Evolutionary conservation across 2,329 filamentous ascomycete genomes (phyloP), one percentile per base, ranked within the genome.

Genomic region (Paecilomyces niveus): DNA sequence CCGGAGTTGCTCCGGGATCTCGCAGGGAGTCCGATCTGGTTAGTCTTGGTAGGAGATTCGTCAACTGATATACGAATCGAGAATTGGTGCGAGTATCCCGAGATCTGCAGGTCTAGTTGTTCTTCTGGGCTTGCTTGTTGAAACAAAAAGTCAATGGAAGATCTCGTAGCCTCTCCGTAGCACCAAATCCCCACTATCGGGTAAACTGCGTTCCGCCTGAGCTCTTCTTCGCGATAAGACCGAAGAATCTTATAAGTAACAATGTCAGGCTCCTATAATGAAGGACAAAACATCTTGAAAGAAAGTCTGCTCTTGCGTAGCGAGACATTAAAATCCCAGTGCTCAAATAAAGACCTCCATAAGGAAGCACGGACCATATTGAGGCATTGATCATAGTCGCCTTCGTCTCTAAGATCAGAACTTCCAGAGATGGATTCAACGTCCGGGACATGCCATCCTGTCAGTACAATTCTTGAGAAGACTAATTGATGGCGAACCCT

Each of bases 1-100:
- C 58, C 58, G 58, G 58, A 60, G 56, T 58, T 60, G 58, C 56
- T 60, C 58, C 58, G 58, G 57, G 8, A n/a, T 29, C 15, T 45
- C 39, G 39, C 39, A 18, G 7, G 6, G 39, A 21, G 39, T 45
- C 39, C 39, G 39, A 45, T 21, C n/a, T 45, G 39, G 39, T 5
- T 4, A 8, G 21, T 45, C 39, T 45, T 53, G 51, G 7, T 22
- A 29, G 15, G 3, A 53, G 1, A 53, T 26, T 26, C n/a, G 7
- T 53, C 51, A 53, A 53, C 21, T 21, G 21, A n/a, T 13, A 22
- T 1, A 26, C 22, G 13, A 35, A 29, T 21, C 31, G 21, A n/a
- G 39, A 56, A 24, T 51, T 39, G 35, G 5, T 45, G 18, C 10
- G 3, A n/a, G 1, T 18, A 18, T 45, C 39, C n/a, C 9, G 3